Evolutionary conservation across 345 rosid species (phyloP).

Genomic region (Kandelia obovata): DNA sequence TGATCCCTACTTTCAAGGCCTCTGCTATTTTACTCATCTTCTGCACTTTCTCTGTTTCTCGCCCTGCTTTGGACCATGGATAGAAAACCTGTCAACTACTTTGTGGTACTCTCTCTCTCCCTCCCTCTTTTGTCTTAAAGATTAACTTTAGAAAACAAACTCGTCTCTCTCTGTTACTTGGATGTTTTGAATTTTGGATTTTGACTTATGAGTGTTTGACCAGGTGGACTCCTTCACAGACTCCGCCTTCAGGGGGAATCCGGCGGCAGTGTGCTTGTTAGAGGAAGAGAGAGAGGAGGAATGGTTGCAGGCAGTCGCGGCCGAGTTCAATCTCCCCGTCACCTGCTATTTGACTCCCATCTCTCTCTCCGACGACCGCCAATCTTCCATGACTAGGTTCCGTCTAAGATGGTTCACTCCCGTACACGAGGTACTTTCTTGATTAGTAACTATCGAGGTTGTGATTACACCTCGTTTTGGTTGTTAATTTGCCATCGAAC

Average conservation of each 20-base stretch:
- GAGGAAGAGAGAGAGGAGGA: slow-evolving; percentile 57
- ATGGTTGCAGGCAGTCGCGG: slow-evolving; percentile 47
- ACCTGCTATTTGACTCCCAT: slow-evolving; percentile 45
- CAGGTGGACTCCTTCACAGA: slow-evolving; percentile 76
- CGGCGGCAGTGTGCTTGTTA: slow-evolving; percentile 75
- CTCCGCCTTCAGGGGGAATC: slow-evolving; percentile 72
- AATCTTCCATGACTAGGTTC: not conserved
- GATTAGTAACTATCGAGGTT: too few species aligned
- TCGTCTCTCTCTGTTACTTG: too few species aligned
- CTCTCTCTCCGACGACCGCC: slow-evolving; percentile 1
- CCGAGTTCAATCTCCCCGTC: slow-evolving; percentile 34
- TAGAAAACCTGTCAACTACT: slow-evolving; percentile 41
- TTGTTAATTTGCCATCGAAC: too few species aligned
- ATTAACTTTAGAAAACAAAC: too few species aligned
- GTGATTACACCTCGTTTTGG: too few species aligned
- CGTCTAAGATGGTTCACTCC: too few species aligned
- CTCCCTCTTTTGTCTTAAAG: not conserved
- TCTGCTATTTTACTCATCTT: not conserved
- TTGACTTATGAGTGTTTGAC: too few species aligned
- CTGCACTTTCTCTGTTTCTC: not conserved
- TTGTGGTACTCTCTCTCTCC: slow-evolving; percentile 24
- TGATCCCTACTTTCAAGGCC: too few species aligned
- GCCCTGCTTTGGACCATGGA: slow-evolving; percentile 16
- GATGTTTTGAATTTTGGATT: too few species aligned
- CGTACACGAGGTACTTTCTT: too few species aligned